These are phyloP conservation scores for Dothideomycetes sp. DNA, from an alignment of 2,329 filamentous ascomycete genomes.

Conservation along the genomic window DNA sequence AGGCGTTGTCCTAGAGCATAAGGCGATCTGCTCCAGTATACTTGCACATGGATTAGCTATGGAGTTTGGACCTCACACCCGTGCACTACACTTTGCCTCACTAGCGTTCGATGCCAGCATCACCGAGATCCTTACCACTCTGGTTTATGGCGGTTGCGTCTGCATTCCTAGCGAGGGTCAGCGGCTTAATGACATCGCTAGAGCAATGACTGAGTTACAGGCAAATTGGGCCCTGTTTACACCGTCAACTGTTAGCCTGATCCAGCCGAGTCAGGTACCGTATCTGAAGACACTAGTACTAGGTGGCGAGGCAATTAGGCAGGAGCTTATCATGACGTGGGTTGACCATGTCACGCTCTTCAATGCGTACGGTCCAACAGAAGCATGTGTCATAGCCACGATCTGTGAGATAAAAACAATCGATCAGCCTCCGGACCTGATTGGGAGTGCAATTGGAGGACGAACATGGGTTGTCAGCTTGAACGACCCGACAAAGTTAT, in stretches of 20 bases:
- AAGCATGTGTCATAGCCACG: not conserved
- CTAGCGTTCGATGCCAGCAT: not conserved
- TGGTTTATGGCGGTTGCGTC: not conserved
- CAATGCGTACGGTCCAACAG: not conserved
- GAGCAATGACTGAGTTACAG: not conserved
- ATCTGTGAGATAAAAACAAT: too few relatives aligned
- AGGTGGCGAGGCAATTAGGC: not conserved
- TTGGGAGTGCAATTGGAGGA: not conserved
- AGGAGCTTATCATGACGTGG: not conserved
- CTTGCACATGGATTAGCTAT: not conserved
- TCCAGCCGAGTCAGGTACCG: not conserved
- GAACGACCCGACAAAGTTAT: conserved; percentile 18
- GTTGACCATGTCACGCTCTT: too few relatives aligned
- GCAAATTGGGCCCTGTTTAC: not conserved
- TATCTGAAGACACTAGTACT: not conserved
- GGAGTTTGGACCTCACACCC: not conserved
- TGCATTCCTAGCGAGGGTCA: not conserved
- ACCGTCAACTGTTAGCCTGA: not conserved
- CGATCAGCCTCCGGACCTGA: too few relatives aligned
- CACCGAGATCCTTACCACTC: not conserved
- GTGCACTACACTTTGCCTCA: not conserved
- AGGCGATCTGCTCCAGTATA: not conserved
- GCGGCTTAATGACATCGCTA: not conserved
- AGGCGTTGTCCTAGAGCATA: conserved; percentile 17
- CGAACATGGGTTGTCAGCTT: conserved; percentile 13